Base-by-base conservation (phyloP, 768 basidiomycete species). In the Podaxis pistillaris region DNA sequence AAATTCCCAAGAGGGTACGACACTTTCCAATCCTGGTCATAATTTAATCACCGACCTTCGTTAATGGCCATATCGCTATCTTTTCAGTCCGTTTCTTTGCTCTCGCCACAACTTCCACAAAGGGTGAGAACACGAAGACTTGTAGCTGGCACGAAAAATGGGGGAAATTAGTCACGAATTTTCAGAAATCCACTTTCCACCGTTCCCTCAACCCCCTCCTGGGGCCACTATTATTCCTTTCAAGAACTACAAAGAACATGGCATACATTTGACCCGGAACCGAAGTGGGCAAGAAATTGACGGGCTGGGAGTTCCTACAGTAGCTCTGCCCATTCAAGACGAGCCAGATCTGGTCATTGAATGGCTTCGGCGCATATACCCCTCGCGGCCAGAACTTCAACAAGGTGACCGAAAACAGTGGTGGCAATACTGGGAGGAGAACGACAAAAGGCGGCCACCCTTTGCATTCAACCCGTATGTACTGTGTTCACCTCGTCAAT, bases 391-490 rank as follows among this genome's bases (percentile, higher is more conserved):
- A 53, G 36, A 13, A 17, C 30, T 12, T 41, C 26, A 9, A 8
- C 24, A 19, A 11, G 24, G 40, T 28, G 28, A 28, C 19, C 51
- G 59, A 40, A 60, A 60, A 30, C 24, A n/a, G 17, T 60, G 59
- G 59, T 60, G 51, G 59, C 50, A 54, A 33, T 30, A 60, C 26
- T 60, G 59, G 59, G 36, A 40, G 22, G 59, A 60, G 19, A 6
- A 7, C 26, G 59, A 60, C n/a, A 44, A 44, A 9, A 53, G 19
- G 6, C 13, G 59, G 28, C 6, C 46, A 8, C 40, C 59, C 11
- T 44, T 60, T 30, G 9, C 24, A 2, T 52, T 60, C 38, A 60
- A 60, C 22, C 38, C 59, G 59, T 60, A 60, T 8, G 51, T 15
- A 1, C 24, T 12, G 2, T 26, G 9, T 4, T 24, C 19, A n/a